These are phyloP conservation scores for Kuraishia capsulata DNA, from an alignment of 805 yeast species.

Conservation along the genomic window DNA sequence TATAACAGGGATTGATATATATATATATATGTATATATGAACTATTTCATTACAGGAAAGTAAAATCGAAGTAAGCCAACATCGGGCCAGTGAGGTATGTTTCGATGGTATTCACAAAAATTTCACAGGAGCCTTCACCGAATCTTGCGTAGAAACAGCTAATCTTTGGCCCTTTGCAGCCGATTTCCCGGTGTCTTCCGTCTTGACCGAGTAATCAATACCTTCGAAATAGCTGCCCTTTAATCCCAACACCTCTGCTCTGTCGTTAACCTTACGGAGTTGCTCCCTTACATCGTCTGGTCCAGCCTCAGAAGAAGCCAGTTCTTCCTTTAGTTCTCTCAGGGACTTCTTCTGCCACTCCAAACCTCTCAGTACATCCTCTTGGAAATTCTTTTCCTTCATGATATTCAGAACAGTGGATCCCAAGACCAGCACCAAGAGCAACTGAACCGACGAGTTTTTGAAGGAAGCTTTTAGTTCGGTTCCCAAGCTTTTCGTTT, in stretches of 20 bases:
- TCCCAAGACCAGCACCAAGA: conserved; percentile 1
- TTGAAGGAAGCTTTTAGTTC: neutral
- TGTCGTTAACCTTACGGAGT: conserved; percentile 29
- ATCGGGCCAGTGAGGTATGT: too few relatives aligned
- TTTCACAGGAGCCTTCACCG: too few relatives aligned
- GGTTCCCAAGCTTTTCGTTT: neutral
- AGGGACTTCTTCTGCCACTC: conserved; percentile 25
- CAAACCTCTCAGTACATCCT: conserved; percentile 23
- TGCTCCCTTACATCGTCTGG: conserved; percentile 31
- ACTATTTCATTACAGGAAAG: too few relatives aligned
- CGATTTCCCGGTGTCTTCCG: too few relatives aligned
- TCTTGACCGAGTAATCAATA: neutral
- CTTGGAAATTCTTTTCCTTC: conserved; percentile 33
- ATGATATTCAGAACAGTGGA: conserved; percentile 39
- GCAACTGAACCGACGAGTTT: neutral
- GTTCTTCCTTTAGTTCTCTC: conserved; percentile 9
- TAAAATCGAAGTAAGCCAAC: too few relatives aligned
- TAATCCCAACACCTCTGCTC: conserved; percentile 25
- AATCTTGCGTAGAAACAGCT: too few relatives aligned
- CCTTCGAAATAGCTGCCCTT: conserved; percentile 10
- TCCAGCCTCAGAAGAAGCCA: conserved; percentile 12
- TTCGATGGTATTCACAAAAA: too few relatives aligned
- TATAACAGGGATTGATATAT: neutral
- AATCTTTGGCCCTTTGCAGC: too few relatives aligned
- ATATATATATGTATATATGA: too few relatives aligned